phyloP scores from a whole-genome alignment of 2,329 filamentous ascomycete genomes.

The Aspergillus sp. region DNA sequence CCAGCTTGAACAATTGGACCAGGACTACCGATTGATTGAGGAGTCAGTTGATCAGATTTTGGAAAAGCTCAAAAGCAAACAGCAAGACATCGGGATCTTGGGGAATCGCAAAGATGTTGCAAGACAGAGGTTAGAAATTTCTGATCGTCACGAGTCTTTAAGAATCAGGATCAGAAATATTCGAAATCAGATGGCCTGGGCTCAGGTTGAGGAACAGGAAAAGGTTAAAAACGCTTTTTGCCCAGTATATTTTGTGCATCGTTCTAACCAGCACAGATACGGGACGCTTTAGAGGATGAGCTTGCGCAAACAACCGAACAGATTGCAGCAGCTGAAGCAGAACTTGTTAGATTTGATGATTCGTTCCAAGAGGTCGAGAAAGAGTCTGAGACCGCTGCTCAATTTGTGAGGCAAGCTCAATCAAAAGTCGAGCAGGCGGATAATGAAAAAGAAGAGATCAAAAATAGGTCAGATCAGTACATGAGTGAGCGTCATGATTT shows the following conservation, averaged over 20 bases:
- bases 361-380: slow-evolving; percentile 39
- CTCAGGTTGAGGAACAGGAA: slow-evolving; percentile 75
- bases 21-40: slow-evolving; percentile 79
- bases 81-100: slow-evolving; percentile 58
- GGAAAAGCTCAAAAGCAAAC: slow-evolving; percentile 53
- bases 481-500: slow-evolving; percentile 50
- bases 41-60: slow-evolving; percentile 69
- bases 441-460: slow-evolving; percentile 43
- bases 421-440: slow-evolving; percentile 38
- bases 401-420: slow-evolving; percentile 39
- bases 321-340: slow-evolving; percentile 42
- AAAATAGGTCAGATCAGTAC: slow-evolving; percentile 48
- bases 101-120: slow-evolving; percentile 55
- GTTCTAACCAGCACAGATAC: slow-evolving; percentile 18
- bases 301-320: slow-evolving; percentile 36
- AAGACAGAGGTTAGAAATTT: slow-evolving; percentile 56
- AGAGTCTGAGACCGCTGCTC: slow-evolving; percentile 34
- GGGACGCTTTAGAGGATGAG: slow-evolving; percentile 30
- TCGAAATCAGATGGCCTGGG: slow-evolving; percentile 71
- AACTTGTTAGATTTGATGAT: slow-evolving; percentile 39
- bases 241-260: background rate
- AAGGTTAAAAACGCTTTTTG: slow-evolving; percentile 22
- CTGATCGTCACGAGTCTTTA: slow-evolving; percentile 61
- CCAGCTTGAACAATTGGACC: slow-evolving; percentile 83
- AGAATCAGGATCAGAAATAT: slow-evolving; percentile 55